Base-by-base conservation (phyloP, 1,284 basidiomycete species). In the Ganoderma lucidum region DNA sequence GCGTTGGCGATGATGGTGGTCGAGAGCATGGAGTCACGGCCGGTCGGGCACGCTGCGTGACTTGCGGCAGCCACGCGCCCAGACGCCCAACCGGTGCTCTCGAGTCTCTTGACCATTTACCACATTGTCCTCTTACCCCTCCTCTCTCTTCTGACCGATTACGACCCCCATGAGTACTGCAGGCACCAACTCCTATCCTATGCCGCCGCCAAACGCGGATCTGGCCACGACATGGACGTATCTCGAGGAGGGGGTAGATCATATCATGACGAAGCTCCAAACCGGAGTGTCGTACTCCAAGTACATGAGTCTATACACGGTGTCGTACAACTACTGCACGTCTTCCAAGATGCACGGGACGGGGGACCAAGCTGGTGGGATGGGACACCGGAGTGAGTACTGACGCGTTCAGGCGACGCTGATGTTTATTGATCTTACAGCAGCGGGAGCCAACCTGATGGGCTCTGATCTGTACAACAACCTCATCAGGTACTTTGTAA, bases 251-350 rank as follows among this genome's bases (percentile, higher is more conserved):
- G 96, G 96, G 62, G 95, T 98, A 69, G 93, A 96, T 81, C 94
- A 96, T 80, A 96, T 96, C 83, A 96, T 96, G 95, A 95, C 91
- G 70, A 88, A 93, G 78, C 88, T 96, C 48, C 92, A 95, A 75
- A 88, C 91, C 19, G 96, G 96, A 70, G 93, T 99, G 78, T 94
- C 94, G 37, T 97, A 96, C 83, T 89, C 90, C 68, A 95, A 94
- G 79, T 98, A 98, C 83, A 97, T 97, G 85, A 90, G 91, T 76
- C 88, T 97, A 66, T 98, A 98, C 82, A 96, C 95, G 65, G 93
- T 96, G 55, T 94, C 95, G 10, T 98, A 99, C 87, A 97, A 99
- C 83, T 98, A 97, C 80, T 98, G 97, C 80, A 98, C 96, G 30
- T 93, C 91, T 32, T 93, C 91, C n/a, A 91, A 93, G 78, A 93